Evolutionary conservation across 2,329 filamentous ascomycete genomes (phyloP).

Genomic region (Beauveria scarabaeidicola): DNA sequence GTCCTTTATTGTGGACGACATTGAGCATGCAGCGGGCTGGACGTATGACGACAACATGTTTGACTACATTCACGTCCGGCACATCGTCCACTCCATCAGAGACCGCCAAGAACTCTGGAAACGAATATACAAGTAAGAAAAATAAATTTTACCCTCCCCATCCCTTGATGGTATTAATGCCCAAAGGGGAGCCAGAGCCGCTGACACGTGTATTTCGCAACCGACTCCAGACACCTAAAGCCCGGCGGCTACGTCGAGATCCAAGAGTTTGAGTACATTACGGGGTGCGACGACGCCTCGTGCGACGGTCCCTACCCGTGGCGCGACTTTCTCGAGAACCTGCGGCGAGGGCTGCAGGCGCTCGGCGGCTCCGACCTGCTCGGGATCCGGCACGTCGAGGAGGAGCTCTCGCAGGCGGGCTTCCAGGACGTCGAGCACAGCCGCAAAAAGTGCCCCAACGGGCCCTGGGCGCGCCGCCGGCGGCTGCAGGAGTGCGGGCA

Average conservation of each 20-base stretch:
- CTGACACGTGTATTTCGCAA: neutral
- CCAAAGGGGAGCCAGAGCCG: neutral
- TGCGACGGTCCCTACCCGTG: constrained; percentile 36
- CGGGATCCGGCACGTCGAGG: constrained; percentile 28
- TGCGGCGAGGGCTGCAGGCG: constrained; percentile 31
- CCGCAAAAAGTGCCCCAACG: constrained; percentile 39
- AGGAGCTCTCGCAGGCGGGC: constrained; percentile 30
- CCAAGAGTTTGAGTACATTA: constrained; percentile 35
- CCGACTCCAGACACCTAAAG: constrained; percentile 34
- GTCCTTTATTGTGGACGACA: constrained; percentile 43
- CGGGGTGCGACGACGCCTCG: constrained; percentile 36
- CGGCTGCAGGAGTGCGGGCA: constrained; percentile 37
- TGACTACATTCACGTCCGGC: constrained; percentile 42
- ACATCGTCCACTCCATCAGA: constrained; percentile 36
- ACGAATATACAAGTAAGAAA: constrained; percentile 33
- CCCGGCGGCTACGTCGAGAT: constrained; percentile 44
- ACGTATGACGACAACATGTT: constrained; percentile 35
- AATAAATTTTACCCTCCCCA: no score
- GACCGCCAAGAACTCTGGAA: constrained; percentile 33
- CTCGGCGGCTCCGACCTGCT: constrained; percentile 36
- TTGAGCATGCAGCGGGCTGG: constrained; percentile 43
- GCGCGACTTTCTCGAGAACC: constrained; percentile 35
- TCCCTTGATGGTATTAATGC: neutral
- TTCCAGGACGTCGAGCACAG: constrained; percentile 33
- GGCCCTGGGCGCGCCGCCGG: constrained; percentile 36